Conservation (phyloP, 495 filamentous ascomycete genomes). For the Penicillium nucicola region DNA sequence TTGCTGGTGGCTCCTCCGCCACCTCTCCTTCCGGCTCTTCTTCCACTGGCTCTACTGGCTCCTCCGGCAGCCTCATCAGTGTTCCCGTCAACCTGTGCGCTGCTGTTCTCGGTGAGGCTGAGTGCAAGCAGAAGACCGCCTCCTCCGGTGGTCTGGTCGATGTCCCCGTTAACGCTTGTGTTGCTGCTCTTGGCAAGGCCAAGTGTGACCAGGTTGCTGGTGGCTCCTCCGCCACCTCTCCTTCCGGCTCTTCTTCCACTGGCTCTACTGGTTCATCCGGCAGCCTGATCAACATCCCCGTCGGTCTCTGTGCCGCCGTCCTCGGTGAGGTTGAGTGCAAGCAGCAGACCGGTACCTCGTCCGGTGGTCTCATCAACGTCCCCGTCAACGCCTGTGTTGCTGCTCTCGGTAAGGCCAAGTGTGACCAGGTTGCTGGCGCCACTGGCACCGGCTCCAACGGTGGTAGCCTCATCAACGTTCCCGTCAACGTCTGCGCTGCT, state of each 20-base stretch:
- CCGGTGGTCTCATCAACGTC: conserved; percentile 25
- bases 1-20: conserved; percentile 8
- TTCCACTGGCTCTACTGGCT: background rate
- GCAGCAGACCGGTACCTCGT: background rate
- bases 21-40: background rate
- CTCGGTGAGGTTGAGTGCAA: conserved; percentile 11
- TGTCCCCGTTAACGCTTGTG: conserved; percentile 24
- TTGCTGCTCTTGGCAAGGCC: conserved; percentile 26
- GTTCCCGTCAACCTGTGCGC: conserved; percentile 8
- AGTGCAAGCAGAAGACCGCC: conserved; percentile 8
- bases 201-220: conserved; percentile 28
- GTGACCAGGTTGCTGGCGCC: conserved; percentile 21
- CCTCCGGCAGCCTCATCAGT: conserved; percentile 3
- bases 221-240: too few species aligned
- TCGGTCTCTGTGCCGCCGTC: conserved; percentile 7
- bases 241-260: background rate
- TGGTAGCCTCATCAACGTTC: conserved; percentile 24
- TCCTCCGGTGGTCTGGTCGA: conserved; percentile 22
- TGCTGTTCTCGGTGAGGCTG: conserved; percentile 8
- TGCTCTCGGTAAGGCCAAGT: conserved; percentile 28
- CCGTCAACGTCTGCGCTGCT: conserved; percentile 27
- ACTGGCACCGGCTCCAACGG: background rate
- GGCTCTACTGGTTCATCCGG: background rate
- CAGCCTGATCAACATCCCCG: conserved; percentile 11
- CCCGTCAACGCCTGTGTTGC: conserved; percentile 25